Percentiles rank a stretch among this genome's conserved stretches.
Conservation (phyloP, 1,139 yeast species). For the Zygoascus sp. region DNA sequence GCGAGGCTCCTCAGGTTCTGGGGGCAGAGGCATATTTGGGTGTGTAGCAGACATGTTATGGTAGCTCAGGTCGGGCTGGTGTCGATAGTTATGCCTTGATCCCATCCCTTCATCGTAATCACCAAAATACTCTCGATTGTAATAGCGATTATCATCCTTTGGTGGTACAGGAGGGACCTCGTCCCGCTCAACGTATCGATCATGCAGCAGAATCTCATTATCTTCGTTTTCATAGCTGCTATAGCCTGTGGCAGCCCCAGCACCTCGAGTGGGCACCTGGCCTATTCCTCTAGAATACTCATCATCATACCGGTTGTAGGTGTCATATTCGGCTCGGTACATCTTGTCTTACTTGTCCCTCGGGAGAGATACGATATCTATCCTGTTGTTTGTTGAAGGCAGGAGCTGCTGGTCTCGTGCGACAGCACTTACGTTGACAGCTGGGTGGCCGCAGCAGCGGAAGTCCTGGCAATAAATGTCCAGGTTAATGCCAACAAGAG, state of each 20-base stretch:
- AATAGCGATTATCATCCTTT: conserved; percentile 5
- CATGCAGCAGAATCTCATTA: conserved; percentile 7
- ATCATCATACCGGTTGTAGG: conserved; percentile 7
- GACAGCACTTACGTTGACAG: too few species aligned
- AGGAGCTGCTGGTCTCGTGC: too few species aligned
- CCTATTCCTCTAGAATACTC: conserved; percentile 11
- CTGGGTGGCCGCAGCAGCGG: too few species aligned
- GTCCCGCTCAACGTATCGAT: not conserved
- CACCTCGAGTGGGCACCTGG: not conserved
- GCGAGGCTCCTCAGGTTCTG: not conserved
- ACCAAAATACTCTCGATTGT: not conserved
- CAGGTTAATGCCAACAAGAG: too few species aligned
- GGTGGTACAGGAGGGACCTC: conserved; percentile 11
- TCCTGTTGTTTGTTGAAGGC: too few species aligned
- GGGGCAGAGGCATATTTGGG: not conserved
- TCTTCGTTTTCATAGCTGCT: conserved; percentile 11
- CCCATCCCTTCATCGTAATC: conserved; percentile 5
- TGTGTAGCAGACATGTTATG: not conserved
- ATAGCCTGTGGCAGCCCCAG: not conserved
- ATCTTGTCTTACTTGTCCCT: too few species aligned
- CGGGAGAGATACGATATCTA: too few species aligned
- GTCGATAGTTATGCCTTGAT: not conserved
- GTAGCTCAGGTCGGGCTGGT: not conserved
- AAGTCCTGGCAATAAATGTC: too few species aligned
- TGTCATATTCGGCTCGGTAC: not conserved